Percentiles rank a stretch among this genome's conserved stretches.
phyloP scores from a whole-genome alignment of 495 filamentous ascomycete species.

The Pseudoneurospora amorphoporcata region DNA sequence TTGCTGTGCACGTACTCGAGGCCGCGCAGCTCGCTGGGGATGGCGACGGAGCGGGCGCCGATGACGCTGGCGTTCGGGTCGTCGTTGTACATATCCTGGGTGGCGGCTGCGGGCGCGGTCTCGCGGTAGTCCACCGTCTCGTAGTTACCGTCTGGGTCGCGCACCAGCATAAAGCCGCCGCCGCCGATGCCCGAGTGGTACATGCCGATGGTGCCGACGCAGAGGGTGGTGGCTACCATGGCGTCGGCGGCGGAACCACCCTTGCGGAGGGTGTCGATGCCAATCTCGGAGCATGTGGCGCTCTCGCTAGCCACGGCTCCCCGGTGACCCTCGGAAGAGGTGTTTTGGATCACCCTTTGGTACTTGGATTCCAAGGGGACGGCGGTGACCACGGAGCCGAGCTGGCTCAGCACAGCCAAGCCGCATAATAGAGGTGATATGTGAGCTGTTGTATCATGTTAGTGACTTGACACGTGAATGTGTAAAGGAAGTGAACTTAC shows the following conservation, averaged over 20 bases:
- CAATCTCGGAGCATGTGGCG: slow-evolving; percentile 63
- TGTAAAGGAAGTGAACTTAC: not conserved
- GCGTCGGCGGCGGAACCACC: slow-evolving; percentile 74
- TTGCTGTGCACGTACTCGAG: slow-evolving; percentile 63
- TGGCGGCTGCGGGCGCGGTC: slow-evolving; percentile 67
- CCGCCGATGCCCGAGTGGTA: slow-evolving; percentile 83
- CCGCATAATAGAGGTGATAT: slow-evolving; percentile 4
- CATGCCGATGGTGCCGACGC: slow-evolving; percentile 74
- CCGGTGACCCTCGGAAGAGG: slow-evolving; percentile 6
- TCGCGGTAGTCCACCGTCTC: slow-evolving; percentile 82
- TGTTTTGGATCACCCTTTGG: not conserved
- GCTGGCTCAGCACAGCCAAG: slow-evolving; percentile 1
- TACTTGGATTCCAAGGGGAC: not conserved
- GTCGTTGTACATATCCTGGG: slow-evolving; percentile 64
- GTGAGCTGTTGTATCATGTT: not conserved
- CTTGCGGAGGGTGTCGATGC: slow-evolving; percentile 54
- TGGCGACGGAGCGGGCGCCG: slow-evolving; percentile 43
- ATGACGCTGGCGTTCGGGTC: slow-evolving; percentile 26
- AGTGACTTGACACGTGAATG: not conserved
- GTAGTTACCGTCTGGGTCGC: slow-evolving; percentile 50
- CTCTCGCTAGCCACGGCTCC: slow-evolving; percentile 80
- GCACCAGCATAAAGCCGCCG: slow-evolving; percentile 79
- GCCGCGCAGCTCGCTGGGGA: slow-evolving; percentile 76
- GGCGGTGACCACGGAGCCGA: not conserved
- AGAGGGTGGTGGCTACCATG: slow-evolving; percentile 60